phyloP scores from a whole-genome alignment of 305 asterid genomes.

The Andrographis paniculata region DNA sequence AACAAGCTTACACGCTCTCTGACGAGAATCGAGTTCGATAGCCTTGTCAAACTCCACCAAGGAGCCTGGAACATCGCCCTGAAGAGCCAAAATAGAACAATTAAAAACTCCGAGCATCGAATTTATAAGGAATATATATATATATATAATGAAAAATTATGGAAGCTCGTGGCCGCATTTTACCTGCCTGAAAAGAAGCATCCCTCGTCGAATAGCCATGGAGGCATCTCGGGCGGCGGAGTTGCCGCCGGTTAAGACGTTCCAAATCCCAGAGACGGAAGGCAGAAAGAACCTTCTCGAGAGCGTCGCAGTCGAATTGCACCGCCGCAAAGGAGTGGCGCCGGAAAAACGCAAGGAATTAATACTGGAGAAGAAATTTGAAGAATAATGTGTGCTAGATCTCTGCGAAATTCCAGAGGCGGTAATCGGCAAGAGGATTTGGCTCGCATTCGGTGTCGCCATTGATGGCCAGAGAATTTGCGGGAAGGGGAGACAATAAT shows the following conservation, averaged over 20 bases:
- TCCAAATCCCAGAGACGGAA: constrained; percentile 62
- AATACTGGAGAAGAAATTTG: no score
- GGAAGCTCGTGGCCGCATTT: no score
- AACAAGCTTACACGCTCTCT: constrained; percentile 49
- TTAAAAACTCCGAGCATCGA: neutral
- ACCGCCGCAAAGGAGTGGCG: neutral
- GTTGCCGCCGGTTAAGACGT: constrained; percentile 55
- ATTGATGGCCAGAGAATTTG: no score
- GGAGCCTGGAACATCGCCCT: constrained; percentile 82
- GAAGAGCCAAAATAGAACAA: constrained; percentile 10
- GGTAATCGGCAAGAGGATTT: no score
- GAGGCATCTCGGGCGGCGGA: constrained; percentile 53
- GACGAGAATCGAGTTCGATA: constrained; percentile 70
- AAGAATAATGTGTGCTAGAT: no score
- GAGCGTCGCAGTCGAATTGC: neutral
- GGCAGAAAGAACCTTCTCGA: constrained; percentile 42
- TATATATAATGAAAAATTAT: neutral
- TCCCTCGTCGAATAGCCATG: constrained; percentile 52
- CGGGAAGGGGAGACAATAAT: no score
- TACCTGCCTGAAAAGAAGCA: constrained; percentile 82
- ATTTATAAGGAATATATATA: neutral
- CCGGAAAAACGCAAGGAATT: no score
- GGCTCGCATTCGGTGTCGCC: no score
- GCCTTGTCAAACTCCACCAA: constrained; percentile 81
- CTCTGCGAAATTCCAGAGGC: no score